Evolutionary conservation across 2,329 filamentous ascomycete species (phyloP).

Genomic region (Aspergillus neoniger): DNA sequence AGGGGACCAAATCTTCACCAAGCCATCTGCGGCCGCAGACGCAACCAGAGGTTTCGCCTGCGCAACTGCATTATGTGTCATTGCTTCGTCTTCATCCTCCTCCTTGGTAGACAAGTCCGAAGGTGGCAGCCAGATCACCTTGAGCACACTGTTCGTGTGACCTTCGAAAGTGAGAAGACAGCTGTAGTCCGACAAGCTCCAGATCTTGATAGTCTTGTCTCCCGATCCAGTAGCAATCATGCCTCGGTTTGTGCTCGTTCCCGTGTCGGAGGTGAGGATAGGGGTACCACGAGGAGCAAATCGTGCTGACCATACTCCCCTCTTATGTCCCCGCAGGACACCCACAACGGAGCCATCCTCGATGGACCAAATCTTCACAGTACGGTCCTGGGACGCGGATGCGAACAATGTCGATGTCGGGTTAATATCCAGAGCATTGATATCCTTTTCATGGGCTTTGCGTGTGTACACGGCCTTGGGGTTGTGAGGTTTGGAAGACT

Average conservation of each 20-base stretch:
- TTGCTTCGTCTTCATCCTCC: constrained; percentile 37
- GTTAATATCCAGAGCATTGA: constrained; percentile 88
- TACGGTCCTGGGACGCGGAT: constrained; percentile 93
- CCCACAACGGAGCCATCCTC: constrained; percentile 89
- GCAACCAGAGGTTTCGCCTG: constrained; percentile 57
- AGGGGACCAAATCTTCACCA: constrained; percentile 96
- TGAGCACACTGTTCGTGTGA: constrained; percentile 92
- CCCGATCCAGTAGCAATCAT: constrained; percentile 87
- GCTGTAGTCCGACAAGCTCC: constrained; percentile 88
- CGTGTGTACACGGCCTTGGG: constrained; percentile 74
- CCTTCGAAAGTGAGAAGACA: constrained; percentile 94
- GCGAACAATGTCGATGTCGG: constrained; percentile 78
- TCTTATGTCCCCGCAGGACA: constrained; percentile 85
- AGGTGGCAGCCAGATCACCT: constrained; percentile 80
- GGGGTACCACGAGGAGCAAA: constrained; percentile 83
- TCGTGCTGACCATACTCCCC: constrained; percentile 93
- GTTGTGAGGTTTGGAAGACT: constrained; percentile 34
- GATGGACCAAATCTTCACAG: constrained; percentile 93
- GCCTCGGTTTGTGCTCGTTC: constrained; percentile 72
- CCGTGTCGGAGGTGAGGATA: constrained; percentile 70
- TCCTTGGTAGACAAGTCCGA: constrained; percentile 39
- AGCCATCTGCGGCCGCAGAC: constrained; percentile 86
- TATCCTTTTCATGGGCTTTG: constrained; percentile 98
- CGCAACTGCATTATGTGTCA: constrained; percentile 31
- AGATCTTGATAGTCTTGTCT: constrained; percentile 94